Conservation (phyloP, 345 rosid genomes). For the Raphanus sativus region DNA sequence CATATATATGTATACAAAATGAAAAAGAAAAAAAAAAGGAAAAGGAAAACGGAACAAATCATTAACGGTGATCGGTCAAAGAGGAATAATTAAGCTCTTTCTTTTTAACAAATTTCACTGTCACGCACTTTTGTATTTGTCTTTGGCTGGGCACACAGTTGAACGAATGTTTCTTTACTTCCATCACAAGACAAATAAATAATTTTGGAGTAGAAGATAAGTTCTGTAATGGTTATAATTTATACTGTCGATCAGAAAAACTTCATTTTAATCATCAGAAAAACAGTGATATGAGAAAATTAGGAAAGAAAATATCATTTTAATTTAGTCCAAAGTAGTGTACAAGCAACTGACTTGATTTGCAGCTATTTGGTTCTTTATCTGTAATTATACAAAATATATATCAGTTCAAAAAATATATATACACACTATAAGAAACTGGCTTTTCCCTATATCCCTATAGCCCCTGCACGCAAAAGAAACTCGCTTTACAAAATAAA, state of each 20-base stretch:
- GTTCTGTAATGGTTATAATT: background rate
- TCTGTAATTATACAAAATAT: too few species aligned
- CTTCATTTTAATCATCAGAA: background rate
- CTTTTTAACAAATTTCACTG: slow-evolving; percentile 33
- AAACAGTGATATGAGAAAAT: background rate
- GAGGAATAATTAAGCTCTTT: slow-evolving; percentile 40
- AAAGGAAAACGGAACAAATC: slow-evolving; percentile 19
- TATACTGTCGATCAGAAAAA: background rate
- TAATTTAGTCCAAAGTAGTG: background rate
- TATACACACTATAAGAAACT: background rate
- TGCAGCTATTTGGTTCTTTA: too few species aligned
- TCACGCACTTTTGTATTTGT: slow-evolving; percentile 35
- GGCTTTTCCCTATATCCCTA: background rate
- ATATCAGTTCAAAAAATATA: too few species aligned
- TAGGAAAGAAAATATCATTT: background rate
- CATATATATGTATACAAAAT: background rate
- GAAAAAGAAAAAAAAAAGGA: background rate
- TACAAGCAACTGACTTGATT: background rate
- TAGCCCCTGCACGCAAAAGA: background rate
- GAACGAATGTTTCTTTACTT: slow-evolving; percentile 42
- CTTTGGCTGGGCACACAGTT: slow-evolving; percentile 32
- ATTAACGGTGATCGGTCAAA: slow-evolving; percentile 22
- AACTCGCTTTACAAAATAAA: background rate
- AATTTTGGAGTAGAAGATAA: background rate
- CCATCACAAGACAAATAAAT: slow-evolving; percentile 32